Evolutionary conservation across 179 eudicot genomes (phyloP), one percentile per base, ranked within the genome.

Genomic region (Patellifolia procumbens): DNA sequence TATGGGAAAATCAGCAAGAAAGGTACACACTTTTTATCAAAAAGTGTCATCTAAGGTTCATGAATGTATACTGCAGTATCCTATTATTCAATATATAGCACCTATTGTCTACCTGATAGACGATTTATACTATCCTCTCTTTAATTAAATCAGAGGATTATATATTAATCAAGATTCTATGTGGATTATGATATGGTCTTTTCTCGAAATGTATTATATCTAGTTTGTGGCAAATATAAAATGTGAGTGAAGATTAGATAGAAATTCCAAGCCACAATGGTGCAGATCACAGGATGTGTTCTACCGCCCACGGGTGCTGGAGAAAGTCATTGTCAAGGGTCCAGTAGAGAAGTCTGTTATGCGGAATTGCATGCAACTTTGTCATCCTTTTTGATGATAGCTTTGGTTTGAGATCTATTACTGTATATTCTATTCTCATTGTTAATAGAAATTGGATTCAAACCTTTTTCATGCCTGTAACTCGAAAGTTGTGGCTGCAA

Each of bases 51-150:
- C 39, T 24, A 22, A 32, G 22, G 43, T 19, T 43, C 15, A 46
- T 56, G 63, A 19, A 72, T 39, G 58, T 28, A n/a, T n/a, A n/a
- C 52, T 67, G 20, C 70, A 71, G 26, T 48, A 51, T 24, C 45
- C 49, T 74, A 4, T 16, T 42, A 0, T 7, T 45, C 19, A 39
- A 39, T 37, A 4, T 13, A 11, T 22, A 12, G 45, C 12, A 63
- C 28, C 35, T 34, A 45, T 34, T 24, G 20, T 37, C 53, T 49
- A 20, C 35, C 34, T 24, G 19, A 15, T 8, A 13, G 52, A 51
- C 64, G 52, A 51, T 34, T n/a, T 11, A 45, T 24, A 45, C 45
- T 46, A 69, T 69, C 26, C 73, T 46, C 55, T 68, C 37, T 3
- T 2, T 4, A 51, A 19, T 2, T 2, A 51, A 13, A 9, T 42